Base-by-base conservation (phyloP, 176 grass and related monocot genomes). In the Phoenix dactylifera region DNA sequence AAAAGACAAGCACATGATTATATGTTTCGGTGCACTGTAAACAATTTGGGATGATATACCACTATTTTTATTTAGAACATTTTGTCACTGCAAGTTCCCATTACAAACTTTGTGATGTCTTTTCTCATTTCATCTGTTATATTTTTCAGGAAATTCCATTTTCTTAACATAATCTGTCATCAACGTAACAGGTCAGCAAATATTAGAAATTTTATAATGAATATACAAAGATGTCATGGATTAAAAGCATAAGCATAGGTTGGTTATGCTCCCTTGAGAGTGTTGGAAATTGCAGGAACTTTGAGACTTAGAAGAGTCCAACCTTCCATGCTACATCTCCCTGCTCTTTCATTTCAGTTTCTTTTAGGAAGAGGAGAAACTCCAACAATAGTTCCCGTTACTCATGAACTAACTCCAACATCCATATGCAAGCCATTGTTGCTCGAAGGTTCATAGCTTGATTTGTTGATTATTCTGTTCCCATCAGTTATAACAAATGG, bases 401-500 rank as follows among this genome's bases (percentile, higher is more conserved):
- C 72, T 68, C 52, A 25, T 17, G 59, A 82, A 49, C 59, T 70
- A 58, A 50, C 52, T 64, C 0, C 25, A 49, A 50, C 68, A 3
- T 76, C 77, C 50, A 82, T 70, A 18, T 76, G 72, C 4, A 79
- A 48, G 49, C 58, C 53, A 20, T 49, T 73, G 16, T 69, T 53
- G 52, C 49, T 18, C 5, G 77, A 72, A 67, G 58, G 24, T 49
- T 85, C 81, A 76, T 70, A 80, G 30, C 52, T 59, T 35, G 87
- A 83, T 67, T 85, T 97, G 66, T 78, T 97, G 20, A 97, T 91
- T 52, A 85, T 62, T 69, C 51, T 91, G 63, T 66, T 87, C 35
- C 87, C 84, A 73, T 97, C 87, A 50, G 81, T 92, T 53, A 92
- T 80, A 53, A 88, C 24, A 44, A 92, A 83, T 55, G 79, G 87